phyloP scores from a whole-genome alignment of 2,329 filamentous ascomycete species.

The Alternaria burnsii region DNA sequence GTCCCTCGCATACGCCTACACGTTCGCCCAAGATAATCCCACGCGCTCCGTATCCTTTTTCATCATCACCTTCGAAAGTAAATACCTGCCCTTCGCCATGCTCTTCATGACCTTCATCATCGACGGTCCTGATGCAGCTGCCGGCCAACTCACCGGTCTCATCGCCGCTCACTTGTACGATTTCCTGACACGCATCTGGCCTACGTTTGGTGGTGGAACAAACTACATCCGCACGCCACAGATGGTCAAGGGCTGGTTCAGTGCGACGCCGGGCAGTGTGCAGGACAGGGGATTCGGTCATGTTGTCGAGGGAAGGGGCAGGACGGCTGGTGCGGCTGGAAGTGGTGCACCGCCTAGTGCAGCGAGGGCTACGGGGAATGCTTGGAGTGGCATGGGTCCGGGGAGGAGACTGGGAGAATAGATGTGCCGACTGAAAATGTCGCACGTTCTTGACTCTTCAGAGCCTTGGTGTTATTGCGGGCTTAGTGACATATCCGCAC shows the following conservation, averaged over 20 bases:
- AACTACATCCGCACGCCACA: slow-evolving; percentile 79
- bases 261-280: slow-evolving; percentile 55
- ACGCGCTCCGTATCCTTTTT: slow-evolving; percentile 80
- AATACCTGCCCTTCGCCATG: slow-evolving; percentile 82
- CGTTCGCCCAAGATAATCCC: slow-evolving; percentile 84
- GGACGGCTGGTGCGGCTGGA: slow-evolving; percentile 22
- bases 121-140: slow-evolving; percentile 63
- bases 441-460: not conserved
- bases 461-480: not conserved
- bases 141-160: slow-evolving; percentile 78
- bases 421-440: slow-evolving; percentile 13
- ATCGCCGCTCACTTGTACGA: slow-evolving; percentile 89
- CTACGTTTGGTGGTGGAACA: slow-evolving; percentile 82
- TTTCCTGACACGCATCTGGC: slow-evolving; percentile 88
- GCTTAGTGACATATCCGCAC: not conserved
- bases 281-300: slow-evolving; percentile 69
- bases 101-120: slow-evolving; percentile 77
- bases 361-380: slow-evolving; percentile 37
- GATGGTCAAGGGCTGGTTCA: slow-evolving; percentile 74
- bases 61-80: slow-evolving; percentile 83
- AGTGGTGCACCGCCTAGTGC: slow-evolving; percentile 20
- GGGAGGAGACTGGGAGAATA: slow-evolving; percentile 43
- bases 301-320: slow-evolving; percentile 56
- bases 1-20: slow-evolving; percentile 83
- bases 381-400: slow-evolving; percentile 40